These are phyloP conservation scores for Pleurozium schreberi DNA, from an alignment of 225 moss, liverwort and hornwort genomes.

Conservation along the genomic window DNA sequence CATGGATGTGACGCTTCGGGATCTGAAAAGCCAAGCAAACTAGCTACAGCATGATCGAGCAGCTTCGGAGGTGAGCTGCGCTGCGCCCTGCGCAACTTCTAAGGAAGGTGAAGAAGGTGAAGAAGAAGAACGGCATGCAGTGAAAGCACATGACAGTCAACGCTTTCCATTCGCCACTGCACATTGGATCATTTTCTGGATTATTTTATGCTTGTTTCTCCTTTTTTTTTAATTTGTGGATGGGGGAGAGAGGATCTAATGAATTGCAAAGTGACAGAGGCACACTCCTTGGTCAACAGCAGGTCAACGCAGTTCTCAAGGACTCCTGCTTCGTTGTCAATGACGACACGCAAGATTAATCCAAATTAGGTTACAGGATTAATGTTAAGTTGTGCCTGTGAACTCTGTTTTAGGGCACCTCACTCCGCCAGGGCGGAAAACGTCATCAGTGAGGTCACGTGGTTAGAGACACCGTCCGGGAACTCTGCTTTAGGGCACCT, in stretches of 20 bases:
- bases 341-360: background rate
- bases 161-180: background rate
- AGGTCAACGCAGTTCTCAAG: background rate
- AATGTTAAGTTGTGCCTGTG: too few relatives aligned
- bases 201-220: background rate
- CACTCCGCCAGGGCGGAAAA: background rate
- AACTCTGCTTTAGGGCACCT: background rate
- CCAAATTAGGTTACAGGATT: too few relatives aligned
- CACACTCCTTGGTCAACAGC: background rate
- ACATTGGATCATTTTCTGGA: background rate
- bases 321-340: background rate
- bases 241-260: background rate
- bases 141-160: background rate
- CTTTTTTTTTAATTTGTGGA: too few relatives aligned
- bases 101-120: background rate
- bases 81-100: background rate
- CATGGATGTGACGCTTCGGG: background rate
- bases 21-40: conserved; percentile 1
- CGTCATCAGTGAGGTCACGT: background rate
- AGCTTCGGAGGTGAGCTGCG: background rate
- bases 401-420: background rate
- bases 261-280: background rate
- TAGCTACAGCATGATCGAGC: background rate
- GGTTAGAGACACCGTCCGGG: too few relatives aligned
- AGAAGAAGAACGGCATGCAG: background rate